Percentiles rank a stretch among this genome's conserved stretches.
Evolutionary conservation across 2,329 filamentous ascomycete genomes (phyloP).

Genomic region (Pseudomassariella vexata): DNA sequence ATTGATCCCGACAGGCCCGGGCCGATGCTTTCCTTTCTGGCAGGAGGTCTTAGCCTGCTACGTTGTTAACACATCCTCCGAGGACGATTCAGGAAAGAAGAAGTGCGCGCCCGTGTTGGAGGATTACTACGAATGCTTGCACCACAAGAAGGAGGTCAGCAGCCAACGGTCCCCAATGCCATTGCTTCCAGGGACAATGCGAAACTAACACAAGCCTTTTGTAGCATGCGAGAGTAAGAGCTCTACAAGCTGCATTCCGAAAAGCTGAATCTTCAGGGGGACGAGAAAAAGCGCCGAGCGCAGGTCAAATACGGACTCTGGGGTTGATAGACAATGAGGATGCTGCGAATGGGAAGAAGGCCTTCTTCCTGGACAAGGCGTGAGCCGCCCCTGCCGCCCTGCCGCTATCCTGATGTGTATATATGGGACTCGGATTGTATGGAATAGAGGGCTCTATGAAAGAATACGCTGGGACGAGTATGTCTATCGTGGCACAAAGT

Average conservation of each 20-base stretch:
- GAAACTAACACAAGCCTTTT: constrained; percentile 6
- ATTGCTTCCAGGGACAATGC: too few species aligned
- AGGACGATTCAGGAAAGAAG: constrained; percentile 74
- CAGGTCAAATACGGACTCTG: constrained; percentile 80
- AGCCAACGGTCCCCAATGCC: neutral
- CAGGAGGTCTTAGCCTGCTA: constrained; percentile 98
- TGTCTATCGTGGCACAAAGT: too few species aligned
- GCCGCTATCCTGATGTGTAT: constrained; percentile 13
- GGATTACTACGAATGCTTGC: constrained; percentile 98
- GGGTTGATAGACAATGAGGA: constrained; percentile 81
- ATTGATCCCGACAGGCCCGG: constrained; percentile 40
- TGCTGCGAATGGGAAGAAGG: constrained; percentile 64
- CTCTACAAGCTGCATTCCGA: constrained; percentile 79
- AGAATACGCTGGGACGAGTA: too few species aligned
- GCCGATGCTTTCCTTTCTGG: constrained; percentile 98
- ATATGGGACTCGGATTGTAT: constrained; percentile 13
- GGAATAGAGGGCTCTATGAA: constrained; percentile 12
- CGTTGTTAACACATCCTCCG: constrained; percentile 80
- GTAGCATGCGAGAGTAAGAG: constrained; percentile 71
- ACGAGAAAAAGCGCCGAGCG: constrained; percentile 74
- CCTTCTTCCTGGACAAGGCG: constrained; percentile 36
- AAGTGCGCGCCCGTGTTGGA: constrained; percentile 83
- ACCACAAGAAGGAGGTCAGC: constrained; percentile 95
- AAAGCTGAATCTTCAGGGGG: constrained; percentile 70
- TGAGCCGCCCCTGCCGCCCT: constrained; percentile 8